Conservation (phyloP, 345 rosid genomes). For the Euphorbia lathyris region DNA sequence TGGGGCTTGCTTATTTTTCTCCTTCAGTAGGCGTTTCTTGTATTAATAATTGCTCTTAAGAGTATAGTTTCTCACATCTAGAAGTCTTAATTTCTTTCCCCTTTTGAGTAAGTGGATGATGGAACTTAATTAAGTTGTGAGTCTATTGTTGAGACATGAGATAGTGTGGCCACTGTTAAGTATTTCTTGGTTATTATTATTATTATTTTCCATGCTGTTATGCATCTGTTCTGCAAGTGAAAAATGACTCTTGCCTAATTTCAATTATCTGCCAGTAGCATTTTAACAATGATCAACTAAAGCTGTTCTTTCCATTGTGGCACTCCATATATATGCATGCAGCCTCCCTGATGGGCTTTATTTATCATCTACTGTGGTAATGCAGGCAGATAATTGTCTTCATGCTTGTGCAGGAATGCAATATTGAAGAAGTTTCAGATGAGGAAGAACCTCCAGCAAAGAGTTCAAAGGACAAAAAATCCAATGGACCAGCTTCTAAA, state of each 20-base stretch:
- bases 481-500: slow-evolving; percentile 73
- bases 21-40: too few relatives aligned
- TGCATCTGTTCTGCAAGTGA: too few relatives aligned
- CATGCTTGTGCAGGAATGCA: slow-evolving; percentile 60
- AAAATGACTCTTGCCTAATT: background rate
- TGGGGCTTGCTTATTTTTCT: background rate
- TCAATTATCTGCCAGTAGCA: background rate
- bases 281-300: background rate
- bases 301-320: background rate
- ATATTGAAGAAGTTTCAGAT: slow-evolving; percentile 68
- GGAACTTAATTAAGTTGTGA: too few relatives aligned
- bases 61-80: background rate
- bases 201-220: too few relatives aligned
- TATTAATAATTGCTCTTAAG: background rate
- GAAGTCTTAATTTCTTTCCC: background rate
- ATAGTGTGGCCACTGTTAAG: background rate
- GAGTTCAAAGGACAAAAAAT: slow-evolving; percentile 86
- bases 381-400: background rate
- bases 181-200: too few relatives aligned
- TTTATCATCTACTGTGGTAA: slow-evolving; percentile 7
- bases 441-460: slow-evolving; percentile 71
- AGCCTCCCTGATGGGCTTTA: slow-evolving; percentile 4
- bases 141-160: too few relatives aligned
- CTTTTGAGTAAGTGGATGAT: background rate
- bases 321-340: background rate